Percentiles rank a stretch among this genome's conserved stretches.
These are phyloP conservation scores for Firmiana major DNA, from an alignment of 345 rosid species.

Conservation along the genomic window DNA sequence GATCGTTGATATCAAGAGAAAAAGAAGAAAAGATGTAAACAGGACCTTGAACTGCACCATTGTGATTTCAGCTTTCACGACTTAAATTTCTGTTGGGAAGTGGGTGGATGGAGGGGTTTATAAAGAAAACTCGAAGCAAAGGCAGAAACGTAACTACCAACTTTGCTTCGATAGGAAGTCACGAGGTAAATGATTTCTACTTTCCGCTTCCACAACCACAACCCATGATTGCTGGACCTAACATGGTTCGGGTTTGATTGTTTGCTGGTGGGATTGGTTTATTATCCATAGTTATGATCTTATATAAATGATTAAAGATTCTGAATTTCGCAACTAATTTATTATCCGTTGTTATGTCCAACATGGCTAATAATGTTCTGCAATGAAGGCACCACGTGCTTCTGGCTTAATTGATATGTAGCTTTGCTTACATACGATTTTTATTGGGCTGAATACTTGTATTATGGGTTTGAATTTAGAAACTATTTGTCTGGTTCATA, in stretches of 20 bases:
- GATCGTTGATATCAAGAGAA: slow-evolving; percentile 22
- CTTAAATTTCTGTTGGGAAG: background rate
- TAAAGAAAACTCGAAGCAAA: background rate
- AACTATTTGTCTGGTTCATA: too few species aligned
- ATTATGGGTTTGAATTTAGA: too few species aligned
- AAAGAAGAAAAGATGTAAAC: slow-evolving; percentile 15
- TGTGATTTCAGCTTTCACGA: too few species aligned
- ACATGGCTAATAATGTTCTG: too few species aligned
- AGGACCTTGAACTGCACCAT: slow-evolving; percentile 22
- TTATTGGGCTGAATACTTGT: too few species aligned
- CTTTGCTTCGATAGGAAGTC: slow-evolving; percentile 28
- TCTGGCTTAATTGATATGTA: background rate
- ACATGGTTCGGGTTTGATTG: background rate
- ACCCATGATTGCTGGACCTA: background rate
- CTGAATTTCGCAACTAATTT: background rate
- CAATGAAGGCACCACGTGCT: background rate
- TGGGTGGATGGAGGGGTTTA: background rate
- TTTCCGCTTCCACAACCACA: background rate
- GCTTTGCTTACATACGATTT: too few species aligned
- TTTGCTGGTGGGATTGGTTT: background rate
- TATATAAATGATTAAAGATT: too few species aligned
- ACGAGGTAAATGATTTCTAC: slow-evolving; percentile 3
- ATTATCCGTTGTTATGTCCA: too few species aligned
- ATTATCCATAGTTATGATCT: background rate
- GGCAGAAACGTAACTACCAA: background rate